These are phyloP conservation scores for Clitopilus passeckerianus DNA, from an alignment of 768 basidiomycete genomes.

Conservation along the genomic window DNA sequence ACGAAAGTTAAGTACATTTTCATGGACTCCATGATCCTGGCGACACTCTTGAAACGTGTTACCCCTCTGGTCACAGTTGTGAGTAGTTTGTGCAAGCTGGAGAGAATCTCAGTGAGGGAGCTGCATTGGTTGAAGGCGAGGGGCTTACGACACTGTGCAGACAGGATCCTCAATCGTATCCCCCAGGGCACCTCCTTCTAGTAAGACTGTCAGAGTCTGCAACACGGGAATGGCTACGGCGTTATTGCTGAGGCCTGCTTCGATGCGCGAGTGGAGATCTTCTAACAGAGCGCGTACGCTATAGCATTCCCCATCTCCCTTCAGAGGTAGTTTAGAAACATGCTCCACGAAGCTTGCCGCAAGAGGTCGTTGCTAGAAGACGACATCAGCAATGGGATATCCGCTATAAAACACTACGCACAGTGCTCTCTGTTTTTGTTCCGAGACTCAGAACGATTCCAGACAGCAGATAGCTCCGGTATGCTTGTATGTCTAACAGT, in stretches of 20 bases:
- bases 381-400: conserved; percentile 1
- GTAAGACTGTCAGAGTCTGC: conserved; percentile 67
- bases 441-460: conserved; percentile 79
- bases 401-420: conserved; percentile 32
- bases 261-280: conserved; percentile 54
- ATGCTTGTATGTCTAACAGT: conserved; percentile 57
- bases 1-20: conserved; percentile 55
- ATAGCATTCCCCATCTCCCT: conserved; percentile 28
- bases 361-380: conserved; percentile 50
- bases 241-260: conserved; percentile 56
- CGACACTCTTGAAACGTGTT: conserved; percentile 72
- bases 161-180: neutral
- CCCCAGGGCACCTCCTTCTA: conserved; percentile 52
- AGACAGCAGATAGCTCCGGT: conserved; percentile 55
- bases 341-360: conserved; percentile 58
- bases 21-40: conserved; percentile 77
- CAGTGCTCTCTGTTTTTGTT: conserved; percentile 82
- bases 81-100: conserved; percentile 52
- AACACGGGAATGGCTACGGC: conserved; percentile 77
- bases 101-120: conserved; percentile 2
- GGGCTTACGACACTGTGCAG: neutral
- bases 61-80: conserved; percentile 58
- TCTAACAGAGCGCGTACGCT: conserved; percentile 44
- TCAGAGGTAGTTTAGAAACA: conserved; percentile 45
- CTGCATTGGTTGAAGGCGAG: neutral